phyloP scores from a whole-genome alignment of 345 rosid species.

The Eucalyptus polyanthemos region DNA sequence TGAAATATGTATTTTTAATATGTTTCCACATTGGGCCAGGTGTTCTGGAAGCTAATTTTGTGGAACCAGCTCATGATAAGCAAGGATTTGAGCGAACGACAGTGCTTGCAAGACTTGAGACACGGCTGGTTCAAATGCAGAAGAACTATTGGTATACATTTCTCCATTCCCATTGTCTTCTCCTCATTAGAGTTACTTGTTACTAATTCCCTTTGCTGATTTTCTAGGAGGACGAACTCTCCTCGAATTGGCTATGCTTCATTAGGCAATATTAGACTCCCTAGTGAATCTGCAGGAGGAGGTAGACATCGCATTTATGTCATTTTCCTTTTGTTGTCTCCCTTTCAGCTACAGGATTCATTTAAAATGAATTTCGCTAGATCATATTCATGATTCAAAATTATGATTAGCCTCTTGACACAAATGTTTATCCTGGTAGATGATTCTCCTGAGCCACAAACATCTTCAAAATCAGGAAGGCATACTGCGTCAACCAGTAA shows the following conservation, averaged over 20 bases:
- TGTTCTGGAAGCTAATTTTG: slow-evolving; percentile 88
- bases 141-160: slow-evolving; percentile 62
- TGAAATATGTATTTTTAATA: neutral
- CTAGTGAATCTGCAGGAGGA: slow-evolving; percentile 9
- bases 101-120: slow-evolving; percentile 80
- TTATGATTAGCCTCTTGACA: neutral
- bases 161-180: neutral
- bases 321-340: neutral
- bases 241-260: slow-evolving; percentile 82
- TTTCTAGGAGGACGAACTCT: slow-evolving; percentile 44
- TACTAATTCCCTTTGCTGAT: neutral
- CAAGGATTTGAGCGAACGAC: slow-evolving; percentile 93
- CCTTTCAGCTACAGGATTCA: neutral
- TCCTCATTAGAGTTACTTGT: neutral
- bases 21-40: slow-evolving; percentile 27
- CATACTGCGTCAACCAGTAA: slow-evolving; percentile 9
- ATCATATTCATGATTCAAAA: neutral
- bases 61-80: slow-evolving; percentile 97
- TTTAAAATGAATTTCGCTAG: neutral
- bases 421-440: slow-evolving; percentile 15
- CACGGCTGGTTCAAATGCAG: slow-evolving; percentile 70
- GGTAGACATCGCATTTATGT: slow-evolving; percentile 15
- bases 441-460: slow-evolving; percentile 21
- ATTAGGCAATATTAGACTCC: slow-evolving; percentile 23
- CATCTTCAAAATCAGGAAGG: slow-evolving; percentile 9